Evolutionary conservation across 768 basidiomycete species (phyloP), one percentile per base, ranked within the genome.

Genomic region (Boletus bicolor): DNA sequence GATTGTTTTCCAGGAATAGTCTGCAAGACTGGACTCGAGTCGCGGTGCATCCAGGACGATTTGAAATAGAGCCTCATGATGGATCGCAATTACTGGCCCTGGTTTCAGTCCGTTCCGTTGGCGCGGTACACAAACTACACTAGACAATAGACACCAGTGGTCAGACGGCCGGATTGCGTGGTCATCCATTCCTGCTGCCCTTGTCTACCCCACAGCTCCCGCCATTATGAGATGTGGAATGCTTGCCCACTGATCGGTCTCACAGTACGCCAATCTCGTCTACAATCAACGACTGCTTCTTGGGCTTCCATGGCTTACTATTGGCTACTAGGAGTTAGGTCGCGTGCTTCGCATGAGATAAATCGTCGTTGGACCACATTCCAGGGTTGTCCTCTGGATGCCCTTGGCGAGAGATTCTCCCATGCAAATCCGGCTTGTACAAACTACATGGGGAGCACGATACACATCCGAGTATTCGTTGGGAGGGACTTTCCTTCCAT

Each of bases 361-460:
- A 44, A 39, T 26, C 45, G 14, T 59, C 35, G 36, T 24, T 55
- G 32, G 32, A 54, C 44, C 51, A 54, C 21, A 24, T 24, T 34
- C 50, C 55, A 50, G 49, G 44, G 45, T 46, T 46, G 30, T 39
- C 38, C 47, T 51, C 44, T 59, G 49, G 49, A 30, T 37, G 15
- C 38, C 42, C 34, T 54, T 43, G 44, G 36, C 28, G 37, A 46
- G 45, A 28, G 64, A 68, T 65, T 65, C 63, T 60, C 62, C 60
- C 59, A 58, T 69, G 63, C 59, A 65, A 68, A 70, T 70, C 67
- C 48, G 35, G 50, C 44, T 50, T 56, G 47, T 43, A 30, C 59
- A 41, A 30, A 53, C 28, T 36, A 55, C 52, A 53, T 51, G 55
- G 47, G 28, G 45, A 59, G 28, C 41, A 24, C 47, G 26, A 49